Evolutionary conservation across 73 alveolate genomes (phyloP), one percentile per base, ranked within the genome.

Genomic region (Loxodes magnus): DNA sequence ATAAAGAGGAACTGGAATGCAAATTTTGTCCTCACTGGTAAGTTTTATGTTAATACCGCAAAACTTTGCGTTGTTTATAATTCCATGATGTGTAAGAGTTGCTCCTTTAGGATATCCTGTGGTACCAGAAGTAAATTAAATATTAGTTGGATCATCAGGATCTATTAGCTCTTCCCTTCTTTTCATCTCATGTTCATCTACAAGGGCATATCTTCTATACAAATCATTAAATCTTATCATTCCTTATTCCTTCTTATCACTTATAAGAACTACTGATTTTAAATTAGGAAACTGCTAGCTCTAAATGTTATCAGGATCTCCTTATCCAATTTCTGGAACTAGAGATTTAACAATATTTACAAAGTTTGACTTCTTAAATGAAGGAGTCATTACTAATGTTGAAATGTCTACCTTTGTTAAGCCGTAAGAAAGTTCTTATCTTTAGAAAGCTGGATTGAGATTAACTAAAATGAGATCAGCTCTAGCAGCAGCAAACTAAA

Each of bases 61-160:
- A 46, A 69, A 56, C 26, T 31, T 22, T 2, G 86, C 90, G 44
- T 81, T 81, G 50, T 81, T 81, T 35, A 81, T 22, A 21, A 81
- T 50, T 22, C 63, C 63, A 34, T 37, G 48, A 43, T 81, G 94
- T 34, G 77, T 26, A 4, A 81, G 59, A 29, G 88, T 63, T 2
- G 94, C 90, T 15, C 83, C 94, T 66, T 81, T 81, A 0, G 94
- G 94, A 20, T 31, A 46, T 6, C 90, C 94, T 22, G 90, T 81
- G 6, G 94, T 77, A 38, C 94, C 94, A 15, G 94, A 81, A 4
- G 94, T 81, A 41, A 81, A 81, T 51, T 77, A 51, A 35, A 81
- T 81, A 56, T 81, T 81, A n/a, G 87, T 71, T 6, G 80, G 61
- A 38, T 64, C 85, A 14, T 81, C 90, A 39, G 73, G 17, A 14